A percentile compares a stretch with the other conserved stretches of the same genome.
These are phyloP conservation scores for Mycena indigotica DNA, from an alignment of 768 basidiomycete genomes.

Conservation along the genomic window DNA sequence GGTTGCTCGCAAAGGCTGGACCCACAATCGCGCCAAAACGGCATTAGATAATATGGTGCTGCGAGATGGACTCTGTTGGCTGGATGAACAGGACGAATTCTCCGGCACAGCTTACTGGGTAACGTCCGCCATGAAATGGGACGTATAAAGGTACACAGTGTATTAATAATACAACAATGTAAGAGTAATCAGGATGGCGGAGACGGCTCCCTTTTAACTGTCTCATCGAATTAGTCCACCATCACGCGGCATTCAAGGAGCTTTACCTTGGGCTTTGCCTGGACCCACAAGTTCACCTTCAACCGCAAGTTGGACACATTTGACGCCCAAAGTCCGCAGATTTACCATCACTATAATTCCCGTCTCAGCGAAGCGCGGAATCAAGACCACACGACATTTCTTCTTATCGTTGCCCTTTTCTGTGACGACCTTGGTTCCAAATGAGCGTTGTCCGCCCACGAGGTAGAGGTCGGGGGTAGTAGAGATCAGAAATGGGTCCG, in stretches of 20 bases:
- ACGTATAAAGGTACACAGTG: slow-evolving; percentile 47
- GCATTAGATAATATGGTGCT: slow-evolving; percentile 90
- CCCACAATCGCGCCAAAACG: slow-evolving; percentile 67
- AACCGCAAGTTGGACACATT: slow-evolving; percentile 59
- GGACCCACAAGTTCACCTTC: slow-evolving; percentile 30
- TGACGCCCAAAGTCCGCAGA: slow-evolving; percentile 72
- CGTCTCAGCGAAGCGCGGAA: slow-evolving; percentile 80
- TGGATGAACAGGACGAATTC: slow-evolving; percentile 83
- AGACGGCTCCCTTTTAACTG: background rate
- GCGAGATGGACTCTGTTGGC: slow-evolving; percentile 90
- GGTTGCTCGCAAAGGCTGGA: slow-evolving; percentile 71
- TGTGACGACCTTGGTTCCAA: slow-evolving; percentile 70
- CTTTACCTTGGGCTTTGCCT: too few relatives aligned
- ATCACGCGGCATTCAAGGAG: too few relatives aligned
- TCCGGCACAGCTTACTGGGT: slow-evolving; percentile 81
- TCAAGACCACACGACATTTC: slow-evolving; percentile 71
- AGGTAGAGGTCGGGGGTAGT: slow-evolving; percentile 89
- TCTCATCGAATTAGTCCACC: too few relatives aligned
- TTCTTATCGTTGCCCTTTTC: slow-evolving; percentile 40
- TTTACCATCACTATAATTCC: slow-evolving; percentile 82
- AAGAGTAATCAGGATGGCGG: background rate
- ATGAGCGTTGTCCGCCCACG: slow-evolving; percentile 87
- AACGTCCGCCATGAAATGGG: slow-evolving; percentile 86
- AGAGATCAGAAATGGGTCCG: slow-evolving; percentile 88
- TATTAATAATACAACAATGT: background rate